phyloP scores from a whole-genome alignment of 202 grass and related monocot genomes.

The Bolboschoenoplectus hybrid region DNA sequence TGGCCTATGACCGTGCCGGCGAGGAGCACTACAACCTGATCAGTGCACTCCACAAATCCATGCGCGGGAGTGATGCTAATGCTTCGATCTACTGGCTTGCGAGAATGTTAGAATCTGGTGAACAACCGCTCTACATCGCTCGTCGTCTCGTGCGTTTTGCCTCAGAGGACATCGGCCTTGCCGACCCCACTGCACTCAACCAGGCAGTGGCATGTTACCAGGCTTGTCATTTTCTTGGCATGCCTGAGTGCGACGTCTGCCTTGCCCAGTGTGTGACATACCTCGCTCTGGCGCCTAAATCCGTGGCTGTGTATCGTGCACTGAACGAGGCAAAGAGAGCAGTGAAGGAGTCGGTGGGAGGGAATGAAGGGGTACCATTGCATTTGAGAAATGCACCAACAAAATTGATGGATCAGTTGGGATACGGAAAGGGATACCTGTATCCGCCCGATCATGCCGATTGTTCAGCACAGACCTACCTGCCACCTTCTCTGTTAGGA shows the following conservation, averaged over 20 bases:
- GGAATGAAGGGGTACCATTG: slow-evolving; percentile 52
- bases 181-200: slow-evolving; percentile 44
- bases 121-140: slow-evolving; percentile 52
- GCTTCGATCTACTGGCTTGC: slow-evolving; percentile 55
- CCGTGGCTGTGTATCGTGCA: slow-evolving; percentile 46
- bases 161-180: slow-evolving; percentile 51
- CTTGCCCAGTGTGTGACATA: slow-evolving; percentile 49
- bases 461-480: slow-evolving; percentile 48
- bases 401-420: slow-evolving; percentile 56
- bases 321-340: slow-evolving; percentile 45
- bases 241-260: slow-evolving; percentile 57
- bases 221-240: slow-evolving; percentile 53
- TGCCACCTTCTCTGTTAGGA: slow-evolving; percentile 48
- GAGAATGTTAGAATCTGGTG: slow-evolving; percentile 53
- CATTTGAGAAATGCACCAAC: slow-evolving; percentile 56
- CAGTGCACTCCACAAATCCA: slow-evolving; percentile 57
- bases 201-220: slow-evolving; percentile 58
- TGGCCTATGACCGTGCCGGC: slow-evolving; percentile 50
- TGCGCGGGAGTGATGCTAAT: slow-evolving; percentile 47
- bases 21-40: slow-evolving; percentile 60
- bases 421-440: slow-evolving; percentile 51
- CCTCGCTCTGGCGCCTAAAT: slow-evolving; percentile 49
- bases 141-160: slow-evolving; percentile 54
- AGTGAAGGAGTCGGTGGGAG: slow-evolving; percentile 43
- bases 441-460: slow-evolving; percentile 50